Evolutionary conservation across 495 filamentous ascomycete species (phyloP).

Genomic region (Neurospora sp.): DNA sequence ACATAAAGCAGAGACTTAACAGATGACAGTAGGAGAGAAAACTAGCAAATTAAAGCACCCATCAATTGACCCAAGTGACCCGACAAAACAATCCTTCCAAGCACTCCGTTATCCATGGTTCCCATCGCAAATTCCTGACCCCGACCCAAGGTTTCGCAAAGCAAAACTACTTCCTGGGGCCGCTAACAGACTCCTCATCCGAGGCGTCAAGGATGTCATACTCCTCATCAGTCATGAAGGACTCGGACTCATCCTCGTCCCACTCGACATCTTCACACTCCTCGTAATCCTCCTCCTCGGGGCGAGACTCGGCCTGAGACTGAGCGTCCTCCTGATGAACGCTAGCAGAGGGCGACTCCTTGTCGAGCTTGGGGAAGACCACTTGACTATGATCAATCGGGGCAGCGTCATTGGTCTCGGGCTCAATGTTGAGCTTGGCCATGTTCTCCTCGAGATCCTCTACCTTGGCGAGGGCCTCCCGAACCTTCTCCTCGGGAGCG

Average conservation of each 20-base stretch:
- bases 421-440: conserved; percentile 12
- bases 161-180: background rate
- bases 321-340: conserved; percentile 48
- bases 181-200: conserved; percentile 66
- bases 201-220: conserved; percentile 94
- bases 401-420: conserved; percentile 6
- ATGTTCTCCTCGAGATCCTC: conserved; percentile 12
- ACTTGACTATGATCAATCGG: conserved; percentile 50
- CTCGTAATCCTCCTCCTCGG: conserved; percentile 54
- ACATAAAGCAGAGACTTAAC: background rate
- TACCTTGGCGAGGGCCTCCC: conserved; percentile 3
- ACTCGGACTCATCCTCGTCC: conserved; percentile 49
- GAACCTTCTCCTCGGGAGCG: background rate
- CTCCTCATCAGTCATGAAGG: conserved; percentile 92
- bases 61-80: background rate
- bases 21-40: background rate
- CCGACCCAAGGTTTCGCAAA: background rate
- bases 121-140: conserved; percentile 2
- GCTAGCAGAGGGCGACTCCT: conserved; percentile 80
- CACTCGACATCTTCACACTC: conserved; percentile 48
- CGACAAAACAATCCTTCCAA: background rate
- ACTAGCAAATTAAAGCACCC: background rate
- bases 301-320: conserved; percentile 15
- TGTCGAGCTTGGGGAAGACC: conserved; percentile 95
- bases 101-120: conserved; percentile 9